phyloP scores from a whole-genome alignment of 768 basidiomycete species.

The Cystofilobasidium capitatum region DNA sequence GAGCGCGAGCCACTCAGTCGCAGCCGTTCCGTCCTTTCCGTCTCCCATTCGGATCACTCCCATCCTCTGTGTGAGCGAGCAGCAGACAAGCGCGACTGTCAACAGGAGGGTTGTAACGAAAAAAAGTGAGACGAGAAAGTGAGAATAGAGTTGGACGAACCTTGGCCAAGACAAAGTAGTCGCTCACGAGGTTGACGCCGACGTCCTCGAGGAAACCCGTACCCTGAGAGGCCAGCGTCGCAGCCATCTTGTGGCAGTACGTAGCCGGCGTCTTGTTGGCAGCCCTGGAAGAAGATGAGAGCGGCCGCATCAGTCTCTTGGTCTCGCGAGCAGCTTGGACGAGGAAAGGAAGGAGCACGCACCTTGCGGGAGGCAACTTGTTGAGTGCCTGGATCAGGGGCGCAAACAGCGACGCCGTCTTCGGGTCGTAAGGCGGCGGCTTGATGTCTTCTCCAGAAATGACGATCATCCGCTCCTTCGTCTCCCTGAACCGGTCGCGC shows the following conservation, averaged over 20 bases:
- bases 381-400: constrained; percentile 16
- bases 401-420: constrained; percentile 18
- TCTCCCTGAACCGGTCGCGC: not conserved
- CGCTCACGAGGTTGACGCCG: not conserved
- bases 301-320: not conserved
- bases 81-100: not conserved
- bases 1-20: constrained; percentile 17
- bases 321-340: not conserved
- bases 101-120: not conserved
- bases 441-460: not conserved
- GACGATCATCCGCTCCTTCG: not conserved
- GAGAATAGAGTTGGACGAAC: not conserved
- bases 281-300: constrained; percentile 3
- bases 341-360: not conserved
- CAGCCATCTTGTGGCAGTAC: not conserved
- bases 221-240: not conserved
- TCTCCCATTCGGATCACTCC: constrained; percentile 11
- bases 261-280: constrained; percentile 18
- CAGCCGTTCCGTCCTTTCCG: not conserved
- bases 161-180: constrained; percentile 19
- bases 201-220: constrained; percentile 1
- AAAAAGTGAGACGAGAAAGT: not conserved
- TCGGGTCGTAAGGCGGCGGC: not conserved
- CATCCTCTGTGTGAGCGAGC: constrained; percentile 21
- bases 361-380: constrained; percentile 6